These are phyloP conservation scores for Chrysoporthe puriensis DNA, from an alignment of 2,329 filamentous ascomycete species.

Conservation along the genomic window DNA sequence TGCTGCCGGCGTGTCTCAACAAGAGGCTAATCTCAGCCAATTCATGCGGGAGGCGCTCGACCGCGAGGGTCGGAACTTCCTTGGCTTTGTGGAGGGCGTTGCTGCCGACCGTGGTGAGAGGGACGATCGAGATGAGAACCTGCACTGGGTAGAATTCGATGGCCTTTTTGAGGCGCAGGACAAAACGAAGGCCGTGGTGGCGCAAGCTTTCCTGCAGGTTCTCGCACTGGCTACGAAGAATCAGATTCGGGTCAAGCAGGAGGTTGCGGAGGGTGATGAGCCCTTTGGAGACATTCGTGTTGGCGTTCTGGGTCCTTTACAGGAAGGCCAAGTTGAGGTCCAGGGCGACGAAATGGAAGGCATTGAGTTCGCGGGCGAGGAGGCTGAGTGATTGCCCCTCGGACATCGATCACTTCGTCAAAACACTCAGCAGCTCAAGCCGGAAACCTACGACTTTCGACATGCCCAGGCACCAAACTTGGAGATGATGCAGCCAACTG, in stretches of 20 bases:
- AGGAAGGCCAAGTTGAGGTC: slow-evolving; percentile 4
- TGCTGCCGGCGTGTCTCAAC: slow-evolving; percentile 30
- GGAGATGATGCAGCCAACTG: not conserved
- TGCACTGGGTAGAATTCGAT: slow-evolving; percentile 66
- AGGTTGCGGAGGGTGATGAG: slow-evolving; percentile 39
- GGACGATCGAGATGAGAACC: slow-evolving; percentile 34
- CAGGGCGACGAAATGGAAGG: slow-evolving; percentile 14
- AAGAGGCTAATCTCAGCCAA: slow-evolving; percentile 37
- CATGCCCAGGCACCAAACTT: not conserved
- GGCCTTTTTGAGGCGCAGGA: slow-evolving; percentile 64
- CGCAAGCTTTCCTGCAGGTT: slow-evolving; percentile 77
- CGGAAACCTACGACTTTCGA: not conserved
- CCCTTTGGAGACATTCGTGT: slow-evolving; percentile 54
- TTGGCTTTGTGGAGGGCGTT: slow-evolving; percentile 46
- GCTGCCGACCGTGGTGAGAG: slow-evolving; percentile 38
- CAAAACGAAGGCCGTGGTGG: slow-evolving; percentile 64
- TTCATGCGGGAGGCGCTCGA: slow-evolving; percentile 46
- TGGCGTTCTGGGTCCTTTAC: slow-evolving; percentile 39
- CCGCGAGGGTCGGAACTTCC: slow-evolving; percentile 49
- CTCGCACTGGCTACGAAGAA: slow-evolving; percentile 71
- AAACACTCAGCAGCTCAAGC: too few relatives aligned
- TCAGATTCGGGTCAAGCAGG: slow-evolving; percentile 65
- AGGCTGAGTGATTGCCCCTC: not conserved
- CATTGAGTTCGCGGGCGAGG: not conserved
- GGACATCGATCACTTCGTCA: too few relatives aligned